Base-by-base conservation (phyloP, 23 red algal species). In the Gracilaria domingensis region DNA sequence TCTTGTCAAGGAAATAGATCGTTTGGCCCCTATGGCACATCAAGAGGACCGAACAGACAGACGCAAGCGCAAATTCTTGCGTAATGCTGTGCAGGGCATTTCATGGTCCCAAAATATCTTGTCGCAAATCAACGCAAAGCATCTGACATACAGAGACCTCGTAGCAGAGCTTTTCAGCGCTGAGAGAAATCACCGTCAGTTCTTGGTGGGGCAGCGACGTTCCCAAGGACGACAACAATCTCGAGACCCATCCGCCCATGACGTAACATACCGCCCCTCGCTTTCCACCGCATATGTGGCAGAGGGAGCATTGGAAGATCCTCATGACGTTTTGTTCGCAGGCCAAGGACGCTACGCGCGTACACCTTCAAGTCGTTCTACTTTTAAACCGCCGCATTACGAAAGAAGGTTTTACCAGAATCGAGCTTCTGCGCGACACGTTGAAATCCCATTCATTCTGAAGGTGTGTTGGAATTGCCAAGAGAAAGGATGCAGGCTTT, bases 1-100 rank as follows among this genome's bases (percentile, higher is more conserved):
- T 8, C 28, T 73, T 2, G 39, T 73, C 9, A 73, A 73, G 21
- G 66, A 73, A 75, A 75, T 75, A 6, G 71, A 75, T 44, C 71
- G 71, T 4, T 11, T 75, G 14, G 66, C 66, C 2, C 66, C 66
- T 33, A 73, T 73, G 66, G 66, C 66, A 17, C 28, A 73, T n/a
- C 34, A 73, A 33, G 2, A 73, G 28, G 66, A 73, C 34, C 23
- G 71, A 51, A 48, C 71, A 25, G 71, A 75, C 24, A 42, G 71
- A 45, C 71, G 9, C 34, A 75, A 75, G 17, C 71, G 71, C 1
- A 75, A 44, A 44, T 42, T 75, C 20, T 23, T 75, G 7, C 6
- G 23, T 20, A 42, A 42, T 35, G 71, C 71, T 17, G 71, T 75
- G 2, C 71, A 75, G 20, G 66, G 66, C 1, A 29, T 62, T 4